phyloP scores from a whole-genome alignment of 2,329 filamentous ascomycete genomes.

The Scopulariopsis brevicaulis region DNA sequence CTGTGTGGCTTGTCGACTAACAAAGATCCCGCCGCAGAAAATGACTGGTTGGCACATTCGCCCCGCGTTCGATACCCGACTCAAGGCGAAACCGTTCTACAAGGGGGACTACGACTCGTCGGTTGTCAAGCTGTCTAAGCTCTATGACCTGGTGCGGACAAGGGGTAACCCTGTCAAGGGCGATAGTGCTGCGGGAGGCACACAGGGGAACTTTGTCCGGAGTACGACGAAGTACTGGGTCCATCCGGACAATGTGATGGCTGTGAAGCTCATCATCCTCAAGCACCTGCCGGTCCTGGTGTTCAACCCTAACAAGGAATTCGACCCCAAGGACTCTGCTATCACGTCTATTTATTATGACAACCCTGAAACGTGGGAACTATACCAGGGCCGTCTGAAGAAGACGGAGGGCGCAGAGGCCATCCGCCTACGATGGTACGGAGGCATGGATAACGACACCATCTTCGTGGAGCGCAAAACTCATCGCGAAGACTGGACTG shows the following conservation, averaged over 20 bases:
- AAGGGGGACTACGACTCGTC: constrained; percentile 98
- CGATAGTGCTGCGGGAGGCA: constrained; percentile 81
- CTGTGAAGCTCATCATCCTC: constrained; percentile 92
- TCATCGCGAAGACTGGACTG: constrained; percentile 97
- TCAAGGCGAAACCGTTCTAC: constrained; percentile 96
- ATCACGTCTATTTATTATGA: constrained; percentile 99
- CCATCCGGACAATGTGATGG: constrained; percentile 94
- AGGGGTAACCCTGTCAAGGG: constrained; percentile 87
- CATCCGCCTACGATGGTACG: constrained; percentile 94
- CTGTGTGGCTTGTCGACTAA: background rate
- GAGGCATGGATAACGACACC: constrained; percentile 87
- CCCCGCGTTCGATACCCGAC: constrained; percentile 86
- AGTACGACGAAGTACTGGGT: constrained; percentile 99
- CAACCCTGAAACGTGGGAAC: constrained; percentile 84
- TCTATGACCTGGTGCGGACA: constrained; percentile 91
- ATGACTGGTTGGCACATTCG: constrained; percentile 85
- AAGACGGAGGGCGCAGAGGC: constrained; percentile 97
- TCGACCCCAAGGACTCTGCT: constrained; percentile 78
- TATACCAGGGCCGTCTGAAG: constrained; percentile 89
- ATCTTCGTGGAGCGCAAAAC: constrained; percentile 98
- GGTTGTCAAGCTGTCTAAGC: constrained; percentile 84
- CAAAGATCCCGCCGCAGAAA: constrained; percentile 48
- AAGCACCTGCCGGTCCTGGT: constrained; percentile 96
- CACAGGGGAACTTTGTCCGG: constrained; percentile 89
- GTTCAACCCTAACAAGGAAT: constrained; percentile 96